Percentiles rank a stretch among this genome's conserved stretches.
These are phyloP conservation scores for Batrachochytrium dendrobatidis DNA, from an alignment of 371 early-diverging fungal species.

Conservation along the genomic window DNA sequence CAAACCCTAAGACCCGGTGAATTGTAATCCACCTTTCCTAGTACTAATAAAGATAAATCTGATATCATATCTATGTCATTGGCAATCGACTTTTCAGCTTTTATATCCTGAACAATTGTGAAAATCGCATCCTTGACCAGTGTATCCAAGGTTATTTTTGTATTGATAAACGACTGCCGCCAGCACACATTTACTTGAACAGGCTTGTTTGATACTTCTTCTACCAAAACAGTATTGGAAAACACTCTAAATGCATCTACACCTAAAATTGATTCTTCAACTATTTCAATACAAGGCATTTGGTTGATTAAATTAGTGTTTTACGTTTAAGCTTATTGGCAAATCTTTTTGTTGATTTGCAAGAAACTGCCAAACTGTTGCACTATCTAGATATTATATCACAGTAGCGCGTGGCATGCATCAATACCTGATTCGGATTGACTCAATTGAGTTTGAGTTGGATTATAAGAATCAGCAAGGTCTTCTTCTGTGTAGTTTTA, in stretches of 20 bases:
- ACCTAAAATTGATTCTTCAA: not conserved
- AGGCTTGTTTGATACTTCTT: not conserved
- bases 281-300: not conserved
- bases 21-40: slow-evolving; percentile 18
- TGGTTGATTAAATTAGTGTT: not conserved
- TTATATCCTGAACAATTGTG: not conserved
- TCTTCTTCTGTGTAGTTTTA: not conserved
- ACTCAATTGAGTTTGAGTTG: slow-evolving; percentile 1
- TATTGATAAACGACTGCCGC: not conserved
- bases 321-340: not conserved
- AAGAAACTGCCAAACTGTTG: no score
- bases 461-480: not conserved
- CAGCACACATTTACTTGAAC: slow-evolving; percentile 2
- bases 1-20: slow-evolving; percentile 17
- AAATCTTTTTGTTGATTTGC: no score
- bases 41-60: slow-evolving; percentile 1
- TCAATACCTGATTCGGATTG: not conserved
- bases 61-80: not conserved
- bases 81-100: not conserved
- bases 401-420: no score
- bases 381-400: no score
- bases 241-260: not conserved
- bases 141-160: not conserved
- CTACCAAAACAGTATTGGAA: not conserved
- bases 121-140: not conserved